phyloP scores from a whole-genome alignment of 345 rosid species.

The Eucalyptus sideroxylon region DNA sequence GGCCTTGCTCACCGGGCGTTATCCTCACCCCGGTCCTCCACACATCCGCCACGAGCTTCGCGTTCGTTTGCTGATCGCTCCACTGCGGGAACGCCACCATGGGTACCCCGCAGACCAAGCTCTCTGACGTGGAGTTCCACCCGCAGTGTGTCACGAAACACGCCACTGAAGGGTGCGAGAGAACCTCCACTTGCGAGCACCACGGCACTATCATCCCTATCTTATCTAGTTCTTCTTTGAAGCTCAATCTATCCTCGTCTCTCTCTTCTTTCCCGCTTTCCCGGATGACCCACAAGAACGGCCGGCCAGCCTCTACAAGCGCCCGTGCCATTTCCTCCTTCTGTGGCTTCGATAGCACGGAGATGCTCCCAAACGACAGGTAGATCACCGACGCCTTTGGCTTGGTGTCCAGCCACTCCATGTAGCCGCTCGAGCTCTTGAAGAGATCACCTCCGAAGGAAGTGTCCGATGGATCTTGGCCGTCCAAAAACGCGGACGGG shows the following conservation, averaged over 20 bases:
- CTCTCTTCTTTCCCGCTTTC: not conserved
- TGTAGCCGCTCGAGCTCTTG: not conserved
- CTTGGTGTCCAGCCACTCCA: not conserved
- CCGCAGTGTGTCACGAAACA: constrained; percentile 30
- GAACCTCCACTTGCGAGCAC: constrained; percentile 27
- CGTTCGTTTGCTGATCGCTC: constrained; percentile 15
- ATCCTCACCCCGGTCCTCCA: constrained; percentile 13
- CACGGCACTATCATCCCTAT: constrained; percentile 16
- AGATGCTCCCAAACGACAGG: not conserved
- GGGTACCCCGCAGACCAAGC: constrained; percentile 15
- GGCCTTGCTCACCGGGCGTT: not conserved
- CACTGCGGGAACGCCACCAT: constrained; percentile 15
- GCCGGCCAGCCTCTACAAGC: not conserved
- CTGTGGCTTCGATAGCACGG: not conserved
- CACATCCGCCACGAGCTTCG: constrained; percentile 14
- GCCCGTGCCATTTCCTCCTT: not conserved
- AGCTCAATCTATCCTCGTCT: not conserved
- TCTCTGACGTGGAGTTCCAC: constrained; percentile 26
- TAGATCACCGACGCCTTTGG: not conserved
- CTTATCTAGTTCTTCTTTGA: not conserved
- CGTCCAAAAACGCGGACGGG: not conserved
- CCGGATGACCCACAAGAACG: constrained; percentile 3
- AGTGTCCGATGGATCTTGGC: not conserved
- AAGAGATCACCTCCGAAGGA: not conserved
- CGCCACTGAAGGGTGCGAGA: constrained; percentile 12